These are phyloP conservation scores for Plasmodium coatneyi DNA, from an alignment of 169 alveolate genomes.

Conservation along the genomic window DNA sequence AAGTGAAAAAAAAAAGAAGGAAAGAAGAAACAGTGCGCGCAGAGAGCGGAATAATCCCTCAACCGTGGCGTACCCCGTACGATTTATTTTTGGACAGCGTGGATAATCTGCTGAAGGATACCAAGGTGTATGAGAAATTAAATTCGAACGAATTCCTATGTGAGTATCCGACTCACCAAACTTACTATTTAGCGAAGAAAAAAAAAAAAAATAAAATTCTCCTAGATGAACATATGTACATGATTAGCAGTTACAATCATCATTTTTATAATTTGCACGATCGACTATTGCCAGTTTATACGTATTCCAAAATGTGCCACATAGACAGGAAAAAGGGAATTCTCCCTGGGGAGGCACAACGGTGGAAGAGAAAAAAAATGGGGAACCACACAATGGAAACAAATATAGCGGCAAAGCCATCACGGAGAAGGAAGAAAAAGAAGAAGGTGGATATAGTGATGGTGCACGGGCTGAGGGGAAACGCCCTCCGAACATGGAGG, in stretches of 20 bases:
- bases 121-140: not conserved
- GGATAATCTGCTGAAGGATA: constrained; percentile 41
- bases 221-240: constrained; percentile 47
- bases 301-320: constrained; percentile 23
- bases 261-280: constrained; percentile 32
- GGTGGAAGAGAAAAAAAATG: not conserved
- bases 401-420: not conserved
- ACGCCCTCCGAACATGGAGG: constrained; percentile 73
- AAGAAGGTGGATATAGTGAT: constrained; percentile 31
- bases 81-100: constrained; percentile 43
- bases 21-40: not conserved
- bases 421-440: constrained; percentile 4
- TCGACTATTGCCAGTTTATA: constrained; percentile 38
- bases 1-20: not conserved
- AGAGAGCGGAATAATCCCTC: not conserved
- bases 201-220: constrained; percentile 21
- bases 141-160: not conserved
- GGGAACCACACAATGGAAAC: not conserved
- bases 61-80: not conserved
- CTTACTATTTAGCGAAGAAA: not conserved
- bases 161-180: not conserved
- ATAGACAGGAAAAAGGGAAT: constrained; percentile 25
- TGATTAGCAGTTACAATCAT: constrained; percentile 59
- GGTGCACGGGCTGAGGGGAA: constrained; percentile 65
- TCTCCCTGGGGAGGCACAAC: not conserved